These are phyloP conservation scores for Simmondsia chinensis DNA, from an alignment of 148 eudicot genomes.

Conservation along the genomic window DNA sequence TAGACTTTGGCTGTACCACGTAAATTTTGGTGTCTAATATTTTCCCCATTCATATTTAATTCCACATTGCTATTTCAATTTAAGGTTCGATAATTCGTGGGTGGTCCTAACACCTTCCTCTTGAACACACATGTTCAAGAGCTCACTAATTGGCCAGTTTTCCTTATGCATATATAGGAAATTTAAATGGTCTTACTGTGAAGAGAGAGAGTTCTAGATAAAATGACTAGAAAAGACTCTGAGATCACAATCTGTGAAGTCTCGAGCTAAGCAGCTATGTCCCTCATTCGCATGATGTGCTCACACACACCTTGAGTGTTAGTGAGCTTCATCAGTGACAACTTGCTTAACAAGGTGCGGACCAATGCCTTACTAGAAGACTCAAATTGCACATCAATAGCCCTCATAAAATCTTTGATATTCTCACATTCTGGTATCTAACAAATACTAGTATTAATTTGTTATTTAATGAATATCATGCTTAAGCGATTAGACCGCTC, in stretches of 20 bases:
- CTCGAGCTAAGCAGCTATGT: conserved; percentile 1
- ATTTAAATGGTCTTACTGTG: too few species aligned
- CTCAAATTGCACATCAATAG: too few species aligned
- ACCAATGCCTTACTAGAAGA: conserved; percentile 4
- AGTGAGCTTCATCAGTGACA: conserved; percentile 5
- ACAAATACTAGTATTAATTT: neutral
- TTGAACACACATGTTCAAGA: conserved; percentile 19
- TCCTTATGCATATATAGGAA: conserved; percentile 4
- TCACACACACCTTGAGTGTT: conserved; percentile 2
- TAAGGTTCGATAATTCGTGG: too few species aligned
- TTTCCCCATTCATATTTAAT: conserved; percentile 2
- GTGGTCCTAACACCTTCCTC: conserved; percentile 10
- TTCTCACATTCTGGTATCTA: neutral
- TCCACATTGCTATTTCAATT: neutral
- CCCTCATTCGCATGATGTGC: conserved; percentile 9
- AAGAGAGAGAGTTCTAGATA: too few species aligned
- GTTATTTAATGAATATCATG: conserved; percentile 1
- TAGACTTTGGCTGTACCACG: too few species aligned
- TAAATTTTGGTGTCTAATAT: too few species aligned
- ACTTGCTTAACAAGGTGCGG: conserved; percentile 9
- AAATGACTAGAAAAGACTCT: conserved; percentile 1
- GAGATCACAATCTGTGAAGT: neutral
- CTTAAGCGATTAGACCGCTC: conserved; percentile 1
- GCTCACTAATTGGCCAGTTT: conserved; percentile 8
- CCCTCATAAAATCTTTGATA: too few species aligned